Evolutionary conservation across 2,329 filamentous ascomycete genomes (phyloP), one percentile per base, ranked within the genome.

Genomic region (Akanthomyces uredinophilus): DNA sequence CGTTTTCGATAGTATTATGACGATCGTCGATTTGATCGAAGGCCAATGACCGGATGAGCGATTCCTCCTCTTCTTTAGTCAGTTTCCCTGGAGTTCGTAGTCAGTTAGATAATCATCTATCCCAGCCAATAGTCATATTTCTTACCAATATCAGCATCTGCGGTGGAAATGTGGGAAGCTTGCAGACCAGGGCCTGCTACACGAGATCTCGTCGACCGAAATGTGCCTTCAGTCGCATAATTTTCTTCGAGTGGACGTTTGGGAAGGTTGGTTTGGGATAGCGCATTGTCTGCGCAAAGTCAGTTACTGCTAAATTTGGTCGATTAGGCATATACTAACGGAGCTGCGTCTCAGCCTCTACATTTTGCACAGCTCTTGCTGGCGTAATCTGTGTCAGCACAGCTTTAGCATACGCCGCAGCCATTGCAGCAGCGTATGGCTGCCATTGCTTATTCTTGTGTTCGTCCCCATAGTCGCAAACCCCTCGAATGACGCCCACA

Each of bases 361-460:
- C 13, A 27, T 32, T 18, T 35, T 35, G 32, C 10, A 11, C 32
- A 35, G 16, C 24, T 51, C 3, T 46, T 46, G 13, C 37, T 7
- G 59, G 63, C 13, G 20, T 27, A 22, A 66, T 70, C 53, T 68
- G 29, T 27, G 37, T 50, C 44, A 72, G 62, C 10, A 72, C n/a
- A 10, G 65, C 67, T 59, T 70, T 70, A 3, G 68, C 67, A 61
- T 70, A 73, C 1, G 70, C 67, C 0, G 70, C 70, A 22, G 72
- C 71, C 65, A 70, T 71, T 1, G 70, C 69, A 6, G 73, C 70
- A 1, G 73, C 73, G 54, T 72, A 74, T 6, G 68, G 68, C 27
- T 73, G 70, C 72, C 71, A 75, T 1, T 65, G 56, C 60, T 71
- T 68, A 46, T 70, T 71, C 57, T 74, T 73, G 35, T 69, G 66